phyloP scores from a whole-genome alignment of 192 early-diverging fungal species.

The Backusella macrospora region DNA sequence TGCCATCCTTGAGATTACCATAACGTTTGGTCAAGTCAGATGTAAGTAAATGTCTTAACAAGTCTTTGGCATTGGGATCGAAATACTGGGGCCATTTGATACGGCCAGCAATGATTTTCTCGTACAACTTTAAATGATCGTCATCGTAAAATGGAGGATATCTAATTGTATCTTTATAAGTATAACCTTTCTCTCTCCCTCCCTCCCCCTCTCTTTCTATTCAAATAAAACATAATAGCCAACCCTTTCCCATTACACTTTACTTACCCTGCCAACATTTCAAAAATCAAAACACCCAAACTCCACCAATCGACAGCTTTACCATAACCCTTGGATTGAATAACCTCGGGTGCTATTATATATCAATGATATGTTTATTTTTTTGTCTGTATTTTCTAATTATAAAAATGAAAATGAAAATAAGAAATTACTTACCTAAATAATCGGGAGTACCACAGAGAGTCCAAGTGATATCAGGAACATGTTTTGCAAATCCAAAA shows the following conservation, averaged over 20 bases:
- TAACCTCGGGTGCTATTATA: constrained; percentile 74
- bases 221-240: no score
- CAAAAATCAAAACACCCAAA: constrained; percentile 90
- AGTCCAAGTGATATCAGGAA: constrained; percentile 83
- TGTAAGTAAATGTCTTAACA: constrained; percentile 72
- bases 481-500: constrained; percentile 85
- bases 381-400: not conserved
- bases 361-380: not conserved
- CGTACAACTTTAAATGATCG: constrained; percentile 90
- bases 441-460: constrained; percentile 86
- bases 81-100: constrained; percentile 74
- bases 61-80: constrained; percentile 73
- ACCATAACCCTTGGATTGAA: constrained; percentile 92
- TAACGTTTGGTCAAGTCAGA: constrained; percentile 77
- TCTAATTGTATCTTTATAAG: constrained; percentile 35
- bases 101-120: constrained; percentile 85
- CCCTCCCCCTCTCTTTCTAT: no score
- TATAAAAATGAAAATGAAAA: no score
- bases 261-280: constrained; percentile 86
- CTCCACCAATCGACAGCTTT: constrained; percentile 96
- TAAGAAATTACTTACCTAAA: constrained; percentile 42
- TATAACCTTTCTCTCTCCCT: no score
- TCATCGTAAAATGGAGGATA: constrained; percentile 94
- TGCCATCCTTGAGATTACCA: constrained; percentile 76
- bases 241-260: no score